Conservation (phyloP, 2,329 filamentous ascomycete genomes). For the Cytospora piceicola region DNA sequence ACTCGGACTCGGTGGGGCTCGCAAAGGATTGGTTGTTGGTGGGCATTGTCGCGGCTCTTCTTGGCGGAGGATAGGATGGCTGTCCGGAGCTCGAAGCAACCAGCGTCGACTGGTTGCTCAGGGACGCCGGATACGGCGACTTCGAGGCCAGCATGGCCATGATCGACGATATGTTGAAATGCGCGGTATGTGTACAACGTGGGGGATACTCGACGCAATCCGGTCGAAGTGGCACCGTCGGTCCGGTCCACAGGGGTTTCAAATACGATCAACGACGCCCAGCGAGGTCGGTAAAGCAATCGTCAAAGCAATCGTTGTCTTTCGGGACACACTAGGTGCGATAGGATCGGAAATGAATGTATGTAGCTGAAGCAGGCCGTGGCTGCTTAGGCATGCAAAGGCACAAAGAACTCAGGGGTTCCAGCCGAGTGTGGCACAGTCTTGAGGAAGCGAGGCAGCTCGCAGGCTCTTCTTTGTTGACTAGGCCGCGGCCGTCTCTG, state of each 20-base stretch:
- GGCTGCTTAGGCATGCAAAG: slow-evolving; percentile 18
- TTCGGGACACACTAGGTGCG: slow-evolving; percentile 18
- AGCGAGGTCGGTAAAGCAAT: slow-evolving; percentile 1
- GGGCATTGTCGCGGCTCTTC: slow-evolving; percentile 55
- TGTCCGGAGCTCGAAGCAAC: slow-evolving; percentile 50
- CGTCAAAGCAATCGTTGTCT: slow-evolving; percentile 8
- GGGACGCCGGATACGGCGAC: slow-evolving; percentile 65
- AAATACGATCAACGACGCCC: slow-evolving; percentile 4
- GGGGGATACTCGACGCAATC: background rate
- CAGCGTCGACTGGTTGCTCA: slow-evolving; percentile 51
- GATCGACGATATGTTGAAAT: slow-evolving; percentile 25
- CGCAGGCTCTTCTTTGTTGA: slow-evolving; percentile 19
- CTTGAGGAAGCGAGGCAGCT: slow-evolving; percentile 1
- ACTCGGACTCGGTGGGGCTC: slow-evolving; percentile 90
- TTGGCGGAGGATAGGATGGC: slow-evolving; percentile 54
- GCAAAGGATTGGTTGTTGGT: slow-evolving; percentile 63
- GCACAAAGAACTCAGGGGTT: slow-evolving; percentile 18
- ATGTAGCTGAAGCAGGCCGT: slow-evolving; percentile 21
- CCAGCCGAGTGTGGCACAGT: slow-evolving; percentile 13
- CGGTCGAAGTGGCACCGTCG: slow-evolving; percentile 8
- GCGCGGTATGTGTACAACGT: background rate
- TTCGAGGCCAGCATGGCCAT: slow-evolving; percentile 85
- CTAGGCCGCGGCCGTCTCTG: slow-evolving; percentile 23
- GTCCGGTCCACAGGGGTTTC: background rate
- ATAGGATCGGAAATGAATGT: slow-evolving; percentile 18